These are phyloP conservation scores for Haematococcus sp. DNA, from an alignment of 139 green algal species.

Conservation along the genomic window DNA sequence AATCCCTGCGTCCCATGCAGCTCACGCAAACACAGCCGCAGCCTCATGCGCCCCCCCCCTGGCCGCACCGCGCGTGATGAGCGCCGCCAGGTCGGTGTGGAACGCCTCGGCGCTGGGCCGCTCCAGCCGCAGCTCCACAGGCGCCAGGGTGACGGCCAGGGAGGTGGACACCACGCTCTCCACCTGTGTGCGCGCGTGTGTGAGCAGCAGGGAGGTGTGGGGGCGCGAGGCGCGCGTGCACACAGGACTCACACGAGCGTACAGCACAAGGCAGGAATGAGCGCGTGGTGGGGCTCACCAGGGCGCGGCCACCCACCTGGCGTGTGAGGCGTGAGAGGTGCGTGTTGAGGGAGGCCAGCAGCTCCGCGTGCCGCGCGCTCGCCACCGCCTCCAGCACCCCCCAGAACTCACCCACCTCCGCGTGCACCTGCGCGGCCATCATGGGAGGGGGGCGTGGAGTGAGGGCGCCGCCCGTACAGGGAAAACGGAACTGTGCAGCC, in stretches of 20 bases:
- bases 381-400: slow-evolving; percentile 62
- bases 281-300: neutral
- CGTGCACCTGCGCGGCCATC: slow-evolving; percentile 48
- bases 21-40: no score
- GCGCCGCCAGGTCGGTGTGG: slow-evolving; percentile 58
- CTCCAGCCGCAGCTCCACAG: slow-evolving; percentile 46
- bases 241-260: no score
- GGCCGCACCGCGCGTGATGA: slow-evolving; percentile 41
- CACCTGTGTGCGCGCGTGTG: no score
- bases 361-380: slow-evolving; percentile 47
- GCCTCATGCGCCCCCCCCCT: no score
- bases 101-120: slow-evolving; percentile 56
- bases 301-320: neutral
- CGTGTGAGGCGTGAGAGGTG: slow-evolving; percentile 29
- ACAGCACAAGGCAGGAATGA: neutral
- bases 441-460: neutral
- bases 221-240: no score
- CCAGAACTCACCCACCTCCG: slow-evolving; percentile 68
- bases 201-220: no score
- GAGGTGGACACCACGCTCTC: no score
- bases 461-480: neutral
- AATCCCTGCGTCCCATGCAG: no score
- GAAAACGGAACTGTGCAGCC: neutral
- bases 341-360: slow-evolving; percentile 57
- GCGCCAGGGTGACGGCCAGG: slow-evolving; percentile 38